Base-by-base conservation (phyloP, 2,329 filamentous ascomycete species). In the Ceratocystiopsis brevicomis region DNA sequence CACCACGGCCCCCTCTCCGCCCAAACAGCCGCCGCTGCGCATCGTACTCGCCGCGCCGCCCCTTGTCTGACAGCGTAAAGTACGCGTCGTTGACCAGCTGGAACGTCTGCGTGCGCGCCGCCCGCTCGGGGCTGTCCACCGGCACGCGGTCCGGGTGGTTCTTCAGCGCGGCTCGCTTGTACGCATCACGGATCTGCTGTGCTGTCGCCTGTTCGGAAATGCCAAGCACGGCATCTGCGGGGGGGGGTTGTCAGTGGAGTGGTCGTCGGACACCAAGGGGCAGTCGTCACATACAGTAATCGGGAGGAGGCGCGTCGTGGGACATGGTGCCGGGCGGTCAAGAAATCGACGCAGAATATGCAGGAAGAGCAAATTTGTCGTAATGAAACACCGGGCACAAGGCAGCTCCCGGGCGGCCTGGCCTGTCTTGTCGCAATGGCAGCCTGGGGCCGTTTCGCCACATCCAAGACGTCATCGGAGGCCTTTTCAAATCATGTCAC, bases 151-250 rank as follows among this genome's bases (percentile, higher is more conserved):
- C 90, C 2, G 88, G 88, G 59, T 96, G 88, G 50, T 83, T 86
- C 62, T 90, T 93, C 39, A 96, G 68, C 6, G 88, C 88, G 53
- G 83, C 82, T 80, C 81, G 80, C 60, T 98, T 98, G 68, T 96
- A 98, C 41, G 87, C 90, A 68, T 84, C 81, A 53, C 88, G 81
- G 56, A 98, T 79, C 58, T 96, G 81, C 54, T 86, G 76, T 46
- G 78, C 74, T 0, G 76, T 81, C 33, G 88, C 86, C 52, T 71
- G 79, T 34, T 83, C 71, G 42, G 77, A 58, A 47, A 94, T 61
- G 49, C 80, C 80, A 41, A 94, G 76, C 50, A 81, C 71, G 41
- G 71, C 75, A 63, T 88, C 82, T 87, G 50, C 13, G 6, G 21
- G 38, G 48, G 48, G 51, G 45, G 13, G 25, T 19, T 19, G 43